These are phyloP conservation scores for Aspergillus floridensis DNA, from an alignment of 2,329 filamentous ascomycete species.

Conservation along the genomic window DNA sequence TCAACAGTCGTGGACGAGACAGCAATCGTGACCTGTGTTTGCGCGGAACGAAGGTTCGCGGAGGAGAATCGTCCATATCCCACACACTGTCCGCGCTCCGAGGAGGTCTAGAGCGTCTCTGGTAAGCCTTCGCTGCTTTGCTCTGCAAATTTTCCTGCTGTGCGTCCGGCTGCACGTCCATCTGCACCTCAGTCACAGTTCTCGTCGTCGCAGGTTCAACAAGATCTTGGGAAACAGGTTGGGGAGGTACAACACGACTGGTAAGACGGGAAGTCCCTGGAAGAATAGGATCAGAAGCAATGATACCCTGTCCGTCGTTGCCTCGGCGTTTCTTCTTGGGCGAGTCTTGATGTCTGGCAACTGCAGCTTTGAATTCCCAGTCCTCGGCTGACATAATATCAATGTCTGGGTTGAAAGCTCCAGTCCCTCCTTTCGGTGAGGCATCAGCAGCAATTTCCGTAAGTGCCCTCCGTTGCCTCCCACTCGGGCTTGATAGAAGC, in stretches of 20 bases:
- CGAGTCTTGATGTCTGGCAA: conserved; percentile 33
- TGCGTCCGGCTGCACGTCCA: not conserved
- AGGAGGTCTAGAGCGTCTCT: conserved; percentile 23
- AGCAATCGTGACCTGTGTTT: conserved; percentile 14
- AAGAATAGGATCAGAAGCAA: conserved; percentile 29
- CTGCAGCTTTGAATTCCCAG: conserved; percentile 36
- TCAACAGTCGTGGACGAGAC: conserved; percentile 9
- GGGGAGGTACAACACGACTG: conserved; percentile 17
- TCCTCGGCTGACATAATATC: conserved; percentile 42
- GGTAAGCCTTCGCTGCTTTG: conserved; percentile 18
- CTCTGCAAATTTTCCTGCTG: conserved; percentile 10
- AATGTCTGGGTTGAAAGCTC: conserved; percentile 35
- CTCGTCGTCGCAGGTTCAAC: not conserved
- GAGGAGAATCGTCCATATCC: conserved; percentile 38
- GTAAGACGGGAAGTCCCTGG: conserved; percentile 27
- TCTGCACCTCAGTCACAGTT: conserved; percentile 14
- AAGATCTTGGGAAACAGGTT: not conserved
- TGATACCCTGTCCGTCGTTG: conserved; percentile 31
- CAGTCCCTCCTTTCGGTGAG: conserved; percentile 37
- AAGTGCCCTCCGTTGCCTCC: conserved; percentile 36
- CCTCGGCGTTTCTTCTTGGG: conserved; percentile 39
- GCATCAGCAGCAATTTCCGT: conserved; percentile 44
- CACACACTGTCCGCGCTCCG: conserved; percentile 32
- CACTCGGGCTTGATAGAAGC: conserved; percentile 40
- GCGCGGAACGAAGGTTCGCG: conserved; percentile 18